These are phyloP conservation scores for Ascosphaera pollenicola DNA, from an alignment of 2,329 filamentous ascomycete species.

Conservation along the genomic window DNA sequence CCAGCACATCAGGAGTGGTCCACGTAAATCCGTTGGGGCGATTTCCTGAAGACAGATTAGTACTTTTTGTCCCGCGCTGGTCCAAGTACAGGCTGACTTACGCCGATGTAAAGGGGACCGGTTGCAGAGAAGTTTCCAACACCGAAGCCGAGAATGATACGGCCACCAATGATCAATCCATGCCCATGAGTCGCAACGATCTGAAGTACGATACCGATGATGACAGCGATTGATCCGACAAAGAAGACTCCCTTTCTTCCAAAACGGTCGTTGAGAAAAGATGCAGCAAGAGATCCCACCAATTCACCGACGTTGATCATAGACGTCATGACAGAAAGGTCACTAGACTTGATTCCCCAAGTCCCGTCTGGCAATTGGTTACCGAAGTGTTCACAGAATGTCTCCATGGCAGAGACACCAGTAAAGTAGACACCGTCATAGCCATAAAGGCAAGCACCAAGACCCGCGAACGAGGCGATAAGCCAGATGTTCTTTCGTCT, in stretches of 20 bases:
- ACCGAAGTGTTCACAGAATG: slow-evolving; percentile 16
- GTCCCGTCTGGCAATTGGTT: slow-evolving; percentile 9
- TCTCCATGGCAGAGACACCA: slow-evolving; percentile 15
- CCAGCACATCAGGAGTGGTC: slow-evolving; percentile 19
- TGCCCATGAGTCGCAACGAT: slow-evolving; percentile 4
- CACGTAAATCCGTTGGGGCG: slow-evolving; percentile 13
- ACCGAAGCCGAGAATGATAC: slow-evolving; percentile 11
- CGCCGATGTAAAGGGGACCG: slow-evolving; percentile 17
- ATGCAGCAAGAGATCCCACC: slow-evolving; percentile 14
- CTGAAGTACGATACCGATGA: slow-evolving; percentile 8
- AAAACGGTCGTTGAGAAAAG: slow-evolving; percentile 16
- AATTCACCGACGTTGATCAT: slow-evolving; percentile 21
- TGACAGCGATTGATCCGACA: slow-evolving; percentile 10
- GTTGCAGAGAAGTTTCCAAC: slow-evolving; percentile 20
- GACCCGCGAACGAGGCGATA: slow-evolving; percentile 16
- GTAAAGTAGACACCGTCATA: slow-evolving; percentile 19
- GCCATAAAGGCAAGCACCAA: slow-evolving; percentile 18
- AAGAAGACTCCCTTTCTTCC: slow-evolving; percentile 15
- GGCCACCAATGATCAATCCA: slow-evolving; percentile 8
- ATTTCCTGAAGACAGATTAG: slow-evolving; percentile 9
- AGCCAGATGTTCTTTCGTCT: slow-evolving; percentile 14
- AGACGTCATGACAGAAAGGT: slow-evolving; percentile 15
- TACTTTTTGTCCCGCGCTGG: no score
- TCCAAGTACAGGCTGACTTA: no score
- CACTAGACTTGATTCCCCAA: slow-evolving; percentile 10